Evolutionary conservation across 1,139 yeast species (phyloP).

Genomic region (Blastobotrys elegans): DNA sequence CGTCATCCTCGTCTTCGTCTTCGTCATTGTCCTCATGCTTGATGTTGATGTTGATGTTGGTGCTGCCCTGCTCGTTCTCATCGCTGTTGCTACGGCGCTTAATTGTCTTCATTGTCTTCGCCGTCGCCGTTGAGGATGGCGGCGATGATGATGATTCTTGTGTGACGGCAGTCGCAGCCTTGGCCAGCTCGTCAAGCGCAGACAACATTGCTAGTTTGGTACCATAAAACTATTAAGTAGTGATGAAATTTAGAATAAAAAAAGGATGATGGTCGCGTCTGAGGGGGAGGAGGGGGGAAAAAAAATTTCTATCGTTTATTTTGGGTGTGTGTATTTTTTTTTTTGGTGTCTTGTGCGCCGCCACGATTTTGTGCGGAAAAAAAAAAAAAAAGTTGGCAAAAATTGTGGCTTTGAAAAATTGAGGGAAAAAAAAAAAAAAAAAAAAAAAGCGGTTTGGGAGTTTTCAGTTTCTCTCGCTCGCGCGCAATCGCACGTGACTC

Average conservation of each 20-base stretch:
- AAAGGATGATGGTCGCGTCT: too few species aligned
- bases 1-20: background rate
- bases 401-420: background rate
- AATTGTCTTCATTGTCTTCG: too few species aligned
- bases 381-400: too few species aligned
- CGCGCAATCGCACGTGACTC: too few species aligned
- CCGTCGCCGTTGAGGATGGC: background rate
- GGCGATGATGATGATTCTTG: slow-evolving; percentile 1
- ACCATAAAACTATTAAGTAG: background rate
- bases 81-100: background rate
- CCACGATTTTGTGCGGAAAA: too few species aligned
- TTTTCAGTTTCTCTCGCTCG: too few species aligned
- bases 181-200: slow-evolving; percentile 3
- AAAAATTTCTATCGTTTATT: too few species aligned
- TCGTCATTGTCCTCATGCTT: background rate
- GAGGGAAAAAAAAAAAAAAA: too few species aligned
- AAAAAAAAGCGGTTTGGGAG: background rate
- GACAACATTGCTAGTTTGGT: background rate
- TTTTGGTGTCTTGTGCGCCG: background rate
- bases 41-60: background rate
- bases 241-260: too few species aligned
- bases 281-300: too few species aligned
- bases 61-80: background rate
- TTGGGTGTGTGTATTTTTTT: background rate
- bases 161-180: background rate